Evolutionary conservation across 768 basidiomycete genomes (phyloP).

Genomic region (Lentinula sp.): DNA sequence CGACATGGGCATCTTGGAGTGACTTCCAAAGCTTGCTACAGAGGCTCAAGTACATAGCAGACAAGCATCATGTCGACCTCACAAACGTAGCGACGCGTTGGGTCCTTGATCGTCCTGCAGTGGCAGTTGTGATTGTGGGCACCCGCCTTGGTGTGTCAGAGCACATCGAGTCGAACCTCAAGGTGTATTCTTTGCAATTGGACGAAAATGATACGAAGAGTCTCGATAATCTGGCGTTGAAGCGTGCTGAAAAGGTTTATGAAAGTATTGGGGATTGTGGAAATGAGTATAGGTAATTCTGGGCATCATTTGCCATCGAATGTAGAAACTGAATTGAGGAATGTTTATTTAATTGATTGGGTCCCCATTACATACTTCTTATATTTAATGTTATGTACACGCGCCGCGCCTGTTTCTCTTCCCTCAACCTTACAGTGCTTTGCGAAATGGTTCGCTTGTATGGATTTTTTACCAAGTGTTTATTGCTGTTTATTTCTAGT

Average conservation of each 20-base stretch:
- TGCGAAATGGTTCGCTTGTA: too few species aligned
- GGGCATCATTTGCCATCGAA: too few species aligned
- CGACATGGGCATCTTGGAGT: slow-evolving; percentile 50
- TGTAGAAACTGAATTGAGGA: background rate
- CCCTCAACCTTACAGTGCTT: too few species aligned
- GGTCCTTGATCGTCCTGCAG: slow-evolving; percentile 51
- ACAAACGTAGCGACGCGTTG: slow-evolving; percentile 57
- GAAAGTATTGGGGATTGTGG: slow-evolving; percentile 51
- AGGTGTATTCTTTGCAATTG: slow-evolving; percentile 38
- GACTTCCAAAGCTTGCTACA: slow-evolving; percentile 46
- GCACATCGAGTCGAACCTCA: slow-evolving; percentile 47
- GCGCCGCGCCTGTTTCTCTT: background rate
- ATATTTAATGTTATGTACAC: background rate
- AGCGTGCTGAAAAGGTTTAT: slow-evolving; percentile 31
- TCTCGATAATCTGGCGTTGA: slow-evolving; percentile 42
- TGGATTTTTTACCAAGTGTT: too few species aligned
- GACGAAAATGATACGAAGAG: slow-evolving; percentile 35
- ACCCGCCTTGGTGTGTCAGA: slow-evolving; percentile 50
- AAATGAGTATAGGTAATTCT: slow-evolving; percentile 36
- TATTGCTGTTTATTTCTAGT: too few species aligned
- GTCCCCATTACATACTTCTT: background rate
- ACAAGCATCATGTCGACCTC: slow-evolving; percentile 44
- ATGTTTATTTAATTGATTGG: too few species aligned
- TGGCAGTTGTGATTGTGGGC: slow-evolving; percentile 56
- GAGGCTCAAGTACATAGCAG: slow-evolving; percentile 40